Conservation (phyloP, 768 basidiomycete species). For the Suillus placidus region DNA sequence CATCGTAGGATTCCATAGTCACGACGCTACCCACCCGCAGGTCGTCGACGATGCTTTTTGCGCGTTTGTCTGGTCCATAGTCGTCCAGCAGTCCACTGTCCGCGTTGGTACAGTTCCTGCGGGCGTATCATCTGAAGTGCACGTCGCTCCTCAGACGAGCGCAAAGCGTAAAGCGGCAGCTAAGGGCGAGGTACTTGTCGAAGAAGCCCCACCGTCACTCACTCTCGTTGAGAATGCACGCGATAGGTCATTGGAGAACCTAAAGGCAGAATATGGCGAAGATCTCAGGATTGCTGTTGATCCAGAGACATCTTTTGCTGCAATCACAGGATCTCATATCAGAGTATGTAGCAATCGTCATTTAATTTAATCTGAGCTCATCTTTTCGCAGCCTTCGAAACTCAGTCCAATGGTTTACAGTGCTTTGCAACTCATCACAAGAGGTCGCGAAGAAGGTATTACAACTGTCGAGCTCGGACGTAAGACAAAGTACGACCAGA, state of each 20-base stretch:
- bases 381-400: slow-evolving; percentile 61
- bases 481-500: slow-evolving; percentile 83
- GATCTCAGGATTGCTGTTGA: slow-evolving; percentile 74
- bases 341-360: slow-evolving; percentile 50
- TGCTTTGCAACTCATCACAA: slow-evolving; percentile 81
- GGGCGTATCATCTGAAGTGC: slow-evolving; percentile 65
- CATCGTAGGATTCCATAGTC: slow-evolving; percentile 64
- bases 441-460: slow-evolving; percentile 75
- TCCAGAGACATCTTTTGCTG: slow-evolving; percentile 71
- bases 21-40: slow-evolving; percentile 45
- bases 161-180: slow-evolving; percentile 65
- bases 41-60: slow-evolving; percentile 74
- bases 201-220: slow-evolving; percentile 48
- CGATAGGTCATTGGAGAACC: slow-evolving; percentile 54
- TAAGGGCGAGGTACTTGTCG: slow-evolving; percentile 51
- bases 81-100: slow-evolving; percentile 75
- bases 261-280: slow-evolving; percentile 61
- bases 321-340: slow-evolving; percentile 85
- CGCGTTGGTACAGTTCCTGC: slow-evolving; percentile 71
- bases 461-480: slow-evolving; percentile 79
- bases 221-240: slow-evolving; percentile 58
- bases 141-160: slow-evolving; percentile 75
- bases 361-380: slow-evolving; percentile 14
- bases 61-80: slow-evolving; percentile 80
- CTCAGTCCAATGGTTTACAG: slow-evolving; percentile 85